Base-by-base conservation (phyloP, 768 basidiomycete species). In the Daedaleopsis nitida region DNA sequence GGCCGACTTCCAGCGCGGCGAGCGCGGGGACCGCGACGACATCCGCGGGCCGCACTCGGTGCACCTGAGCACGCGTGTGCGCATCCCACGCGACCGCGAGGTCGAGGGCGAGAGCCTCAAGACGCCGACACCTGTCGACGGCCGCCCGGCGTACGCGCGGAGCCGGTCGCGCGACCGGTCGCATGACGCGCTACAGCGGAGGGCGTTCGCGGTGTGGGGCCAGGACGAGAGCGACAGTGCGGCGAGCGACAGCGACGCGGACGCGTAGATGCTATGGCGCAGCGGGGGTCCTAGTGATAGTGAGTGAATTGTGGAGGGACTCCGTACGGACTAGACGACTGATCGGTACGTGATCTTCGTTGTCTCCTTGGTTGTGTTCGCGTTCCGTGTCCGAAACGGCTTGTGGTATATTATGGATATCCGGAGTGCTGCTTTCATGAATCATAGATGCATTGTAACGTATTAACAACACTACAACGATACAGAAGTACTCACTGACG, bases 171-270 rank as follows among this genome's bases (percentile, higher is more conserved):
- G 59, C 55, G 66, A 72, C 61, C 44, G 62, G 54, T 45, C 68
- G 65, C 68, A 59, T n/a, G 67, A 63, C 17, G 48, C 60, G 24
- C 65, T 67, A 32, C 45, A 37, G 55, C 59, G 69, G 27, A 24
- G 68, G 27, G 69, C 70, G 60, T 94, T 94, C 68, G 92, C 93
- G 19, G 90, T 91, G 12, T 92, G 86, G 85, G 93, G 92, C 0
- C 88, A 92, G 43, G 92, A 94, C 69, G 92, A 94, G 73, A 93
- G 89, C 57, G 92, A 94, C 66, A 91, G 89, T 70, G 88, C 87
- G 68, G 81, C 90, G 14, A 92, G 91, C 63, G 91, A 92, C 67
- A 86, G 81, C 54, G 87, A 88, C 59, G 69, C 68, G 12, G 59
- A 65, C 27, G 50, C 58, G 19, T 56, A 57, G 54, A 13, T 55